phyloP scores from a whole-genome alignment of 352 stramenopile species.

The Pythium biforme region DNA sequence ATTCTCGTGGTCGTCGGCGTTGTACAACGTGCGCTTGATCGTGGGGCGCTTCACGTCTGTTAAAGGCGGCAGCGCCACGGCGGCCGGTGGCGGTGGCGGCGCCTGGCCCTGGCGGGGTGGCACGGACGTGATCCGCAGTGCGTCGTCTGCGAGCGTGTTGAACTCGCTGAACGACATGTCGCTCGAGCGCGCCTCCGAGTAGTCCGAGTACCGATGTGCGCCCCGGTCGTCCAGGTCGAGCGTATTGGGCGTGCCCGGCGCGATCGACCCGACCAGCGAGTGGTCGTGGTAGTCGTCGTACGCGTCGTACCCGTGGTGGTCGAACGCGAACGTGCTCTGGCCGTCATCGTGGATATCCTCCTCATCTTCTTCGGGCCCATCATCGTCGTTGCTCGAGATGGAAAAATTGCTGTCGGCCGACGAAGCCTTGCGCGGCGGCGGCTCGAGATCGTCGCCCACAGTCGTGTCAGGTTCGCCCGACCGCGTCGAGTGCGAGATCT shows the following conservation, averaged over 20 bases:
- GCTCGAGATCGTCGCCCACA: slow-evolving; percentile 4
- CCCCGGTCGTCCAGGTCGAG: neutral
- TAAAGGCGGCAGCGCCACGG: no score
- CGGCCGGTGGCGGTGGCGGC: slow-evolving; percentile 4
- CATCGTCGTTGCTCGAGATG: slow-evolving; percentile 24
- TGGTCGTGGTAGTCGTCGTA: slow-evolving; percentile 15
- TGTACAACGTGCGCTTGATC: slow-evolving; percentile 14
- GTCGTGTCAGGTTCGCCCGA: slow-evolving; percentile 21
- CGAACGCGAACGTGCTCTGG: slow-evolving; percentile 1
- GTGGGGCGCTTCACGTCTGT: neutral
- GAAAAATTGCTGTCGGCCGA: slow-evolving; percentile 30
- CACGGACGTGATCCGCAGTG: slow-evolving; percentile 26
- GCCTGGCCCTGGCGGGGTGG: slow-evolving; percentile 24
- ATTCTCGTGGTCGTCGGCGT: slow-evolving; percentile 18
- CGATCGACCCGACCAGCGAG: slow-evolving; percentile 13
- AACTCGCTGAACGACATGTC: slow-evolving; percentile 59
- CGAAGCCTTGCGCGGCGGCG: slow-evolving; percentile 2
- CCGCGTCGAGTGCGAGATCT: slow-evolving; percentile 31
- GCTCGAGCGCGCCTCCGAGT: slow-evolving; percentile 47
- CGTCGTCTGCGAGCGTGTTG: slow-evolving; percentile 49
- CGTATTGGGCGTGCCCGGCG: neutral
- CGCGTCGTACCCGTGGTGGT: slow-evolving; percentile 11
- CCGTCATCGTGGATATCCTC: slow-evolving; percentile 2
- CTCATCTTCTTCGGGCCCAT: neutral
- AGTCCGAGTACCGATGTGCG: slow-evolving; percentile 16